A percentile compares a stretch with the other conserved stretches of the same genome.
phyloP scores from a whole-genome alignment of 2,329 filamentous ascomycete genomes.

The Lecanoromycetidae sp. region DNA sequence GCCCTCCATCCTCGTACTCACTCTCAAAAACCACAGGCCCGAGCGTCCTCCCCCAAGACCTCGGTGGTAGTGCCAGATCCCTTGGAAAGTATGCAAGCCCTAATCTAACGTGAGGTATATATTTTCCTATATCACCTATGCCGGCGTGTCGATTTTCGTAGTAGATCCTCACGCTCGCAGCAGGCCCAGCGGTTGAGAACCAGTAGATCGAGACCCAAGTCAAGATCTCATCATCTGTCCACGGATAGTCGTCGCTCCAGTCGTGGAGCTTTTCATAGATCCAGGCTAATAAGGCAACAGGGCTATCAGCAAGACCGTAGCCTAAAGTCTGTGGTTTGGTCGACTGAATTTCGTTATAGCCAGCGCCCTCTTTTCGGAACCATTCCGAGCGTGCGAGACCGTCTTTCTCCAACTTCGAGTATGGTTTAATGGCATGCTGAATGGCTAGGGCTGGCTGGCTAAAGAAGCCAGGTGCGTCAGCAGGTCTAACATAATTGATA shows the following conservation, averaged over 20 bases:
- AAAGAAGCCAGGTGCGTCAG: slow-evolving; percentile 10
- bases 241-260: slow-evolving; percentile 61
- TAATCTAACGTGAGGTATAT: slow-evolving; percentile 39
- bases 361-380: slow-evolving; percentile 46
- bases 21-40: slow-evolving; percentile 40
- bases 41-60: slow-evolving; percentile 38
- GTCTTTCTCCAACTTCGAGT: slow-evolving; percentile 38
- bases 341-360: slow-evolving; percentile 48
- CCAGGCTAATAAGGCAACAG: slow-evolving; percentile 61
- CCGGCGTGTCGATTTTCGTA: slow-evolving; percentile 46
- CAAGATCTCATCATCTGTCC: slow-evolving; percentile 64
- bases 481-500: slow-evolving; percentile 3
- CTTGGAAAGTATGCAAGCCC: slow-evolving; percentile 41
- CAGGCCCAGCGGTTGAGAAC: slow-evolving; percentile 57
- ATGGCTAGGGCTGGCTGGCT: slow-evolving; percentile 46
- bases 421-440: slow-evolving; percentile 43
- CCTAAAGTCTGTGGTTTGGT: slow-evolving; percentile 64
- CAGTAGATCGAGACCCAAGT: slow-evolving; percentile 65
- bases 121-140: slow-evolving; percentile 27
- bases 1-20: slow-evolving; percentile 36
- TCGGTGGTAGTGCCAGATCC: slow-evolving; percentile 40
- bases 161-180: slow-evolving; percentile 57
- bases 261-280: slow-evolving; percentile 70
- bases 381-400: slow-evolving; percentile 43
- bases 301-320: slow-evolving; percentile 57